Percentiles rank a stretch among this genome's conserved stretches.
Conservation (phyloP, 2,329 filamentous ascomycete species). For the Colletotrichum limetticola region DNA sequence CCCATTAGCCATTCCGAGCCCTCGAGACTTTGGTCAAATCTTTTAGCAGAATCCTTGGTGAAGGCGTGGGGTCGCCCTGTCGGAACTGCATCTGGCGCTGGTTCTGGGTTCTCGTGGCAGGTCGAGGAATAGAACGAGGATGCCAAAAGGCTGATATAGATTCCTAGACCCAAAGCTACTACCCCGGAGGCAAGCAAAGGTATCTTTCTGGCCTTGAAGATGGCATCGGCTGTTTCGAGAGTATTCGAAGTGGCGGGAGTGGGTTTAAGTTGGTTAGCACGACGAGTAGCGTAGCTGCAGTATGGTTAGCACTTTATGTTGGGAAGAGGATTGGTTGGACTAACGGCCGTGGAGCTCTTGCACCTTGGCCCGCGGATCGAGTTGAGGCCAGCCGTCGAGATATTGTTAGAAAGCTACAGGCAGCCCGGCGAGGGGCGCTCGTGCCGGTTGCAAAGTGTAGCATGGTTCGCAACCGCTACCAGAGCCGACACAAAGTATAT, state of each 20-base stretch:
- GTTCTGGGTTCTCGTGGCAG: neutral
- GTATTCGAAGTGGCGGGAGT: neutral
- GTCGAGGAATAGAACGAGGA: slow-evolving; percentile 17
- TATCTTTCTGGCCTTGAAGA: slow-evolving; percentile 29
- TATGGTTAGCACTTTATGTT: neutral
- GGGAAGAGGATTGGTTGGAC: neutral
- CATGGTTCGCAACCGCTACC: neutral
- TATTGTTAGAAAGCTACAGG: neutral
- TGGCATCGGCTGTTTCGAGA: slow-evolving; percentile 30
- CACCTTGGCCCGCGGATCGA: neutral
- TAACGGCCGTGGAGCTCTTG: neutral
- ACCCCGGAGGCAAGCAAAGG: slow-evolving; percentile 30
- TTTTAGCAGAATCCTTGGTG: slow-evolving; percentile 57
- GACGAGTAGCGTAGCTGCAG: neutral
- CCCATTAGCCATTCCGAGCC: slow-evolving; percentile 68
- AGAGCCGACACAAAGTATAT: neutral
- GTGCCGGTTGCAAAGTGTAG: neutral
- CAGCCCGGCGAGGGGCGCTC: neutral
- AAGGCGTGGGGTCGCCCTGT: slow-evolving; percentile 62
- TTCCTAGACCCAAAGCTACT: slow-evolving; percentile 27
- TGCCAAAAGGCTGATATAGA: slow-evolving; percentile 30
- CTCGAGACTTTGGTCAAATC: slow-evolving; percentile 69
- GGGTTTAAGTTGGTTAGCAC: neutral
- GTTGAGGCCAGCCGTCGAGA: neutral
- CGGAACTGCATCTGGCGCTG: slow-evolving; percentile 49